Evolutionary conservation across 768 basidiomycete species (phyloP).

Genomic region (Collybiopsis confluens): DNA sequence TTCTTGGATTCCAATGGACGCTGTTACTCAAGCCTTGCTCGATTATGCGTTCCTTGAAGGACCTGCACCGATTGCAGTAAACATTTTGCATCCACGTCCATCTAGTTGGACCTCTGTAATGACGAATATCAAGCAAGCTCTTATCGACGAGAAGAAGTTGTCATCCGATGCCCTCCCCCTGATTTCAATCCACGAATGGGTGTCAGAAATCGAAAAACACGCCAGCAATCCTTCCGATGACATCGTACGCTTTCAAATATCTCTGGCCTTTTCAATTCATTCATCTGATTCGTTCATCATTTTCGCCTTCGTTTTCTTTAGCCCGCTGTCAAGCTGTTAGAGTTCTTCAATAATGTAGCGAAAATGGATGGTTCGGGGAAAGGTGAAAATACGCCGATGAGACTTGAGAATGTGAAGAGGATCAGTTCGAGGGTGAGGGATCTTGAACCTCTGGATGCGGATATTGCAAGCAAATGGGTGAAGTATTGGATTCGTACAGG

Average conservation of each 20-base stretch:
- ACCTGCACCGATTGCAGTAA: conserved; percentile 18
- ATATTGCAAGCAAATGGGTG: conserved; percentile 29
- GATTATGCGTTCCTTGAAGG: conserved; percentile 23
- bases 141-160: conserved; percentile 4
- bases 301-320: conserved; percentile 7
- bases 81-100: conserved; percentile 32
- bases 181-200: conserved; percentile 20
- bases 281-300: background rate
- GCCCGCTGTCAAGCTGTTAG: conserved; percentile 32
- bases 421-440: conserved; percentile 30
- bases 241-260: conserved; percentile 14
- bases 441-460: conserved; percentile 19
- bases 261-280: too few relatives aligned
- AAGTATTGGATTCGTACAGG: conserved; percentile 31
- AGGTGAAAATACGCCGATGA: conserved; percentile 20
- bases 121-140: conserved; percentile 8
- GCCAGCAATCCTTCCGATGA: conserved; percentile 10
- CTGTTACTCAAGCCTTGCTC: conserved; percentile 22
- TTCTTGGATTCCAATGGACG: conserved; percentile 31
- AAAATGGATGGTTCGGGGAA: conserved; percentile 11
- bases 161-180: conserved; percentile 7
- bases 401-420: conserved; percentile 21
- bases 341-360: conserved; percentile 24
- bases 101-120: conserved; percentile 25
- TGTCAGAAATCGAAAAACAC: conserved; percentile 11